Base-by-base conservation (phyloP, 2,329 filamentous ascomycete genomes). In the Aureobasidium melanogenum region DNA sequence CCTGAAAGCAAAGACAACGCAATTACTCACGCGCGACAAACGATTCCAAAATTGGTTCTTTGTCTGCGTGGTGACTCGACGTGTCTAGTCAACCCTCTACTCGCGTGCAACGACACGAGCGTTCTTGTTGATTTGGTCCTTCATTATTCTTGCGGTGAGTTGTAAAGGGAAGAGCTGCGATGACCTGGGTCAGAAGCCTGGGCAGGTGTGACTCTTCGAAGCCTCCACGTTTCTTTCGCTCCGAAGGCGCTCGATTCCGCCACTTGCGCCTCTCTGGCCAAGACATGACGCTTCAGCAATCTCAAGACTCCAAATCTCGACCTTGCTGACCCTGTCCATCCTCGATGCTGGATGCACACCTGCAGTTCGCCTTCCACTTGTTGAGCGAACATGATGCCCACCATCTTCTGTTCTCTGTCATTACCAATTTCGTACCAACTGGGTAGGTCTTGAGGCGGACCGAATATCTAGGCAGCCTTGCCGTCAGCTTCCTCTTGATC, bases 401-500 rank as follows among this genome's bases (percentile, higher is more conserved):
- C 44, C 44, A 30, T 26, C 46, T 50, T n/a, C 34, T 19, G 19
- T 22, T 12, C 19, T 4, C 28, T 48, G 26, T 48, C 19, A 14
- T 32, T 34, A 6, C 6, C 50, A 41, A 52, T 19, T n/a, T 28
- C 15, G n/a, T 17, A 30, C 36, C 36, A 41, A 41, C 34, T 34
- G 41, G 50, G 50, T 24, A 41, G 24, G 22, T 12, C 22, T 19
- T 41, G 52, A 44, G 52, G 52, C n/a, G n/a, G 51, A 26, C 24
- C 48, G 51, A 55, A 10, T 43, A 30, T 43, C 44, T 44, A 56
- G 52, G 52, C 52, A 56, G 52, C 52, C 52, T 44, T 44, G 52
- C 39, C 38, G 30, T 41, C 50, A 52, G 51, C 51, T 43, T n/a
- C 32, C 19, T 32, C n/a, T 34, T 38, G 24, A 54, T 39, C 36